These are phyloP conservation scores for Rosa multiflora DNA, from an alignment of 306 rosid species.

Conservation along the genomic window DNA sequence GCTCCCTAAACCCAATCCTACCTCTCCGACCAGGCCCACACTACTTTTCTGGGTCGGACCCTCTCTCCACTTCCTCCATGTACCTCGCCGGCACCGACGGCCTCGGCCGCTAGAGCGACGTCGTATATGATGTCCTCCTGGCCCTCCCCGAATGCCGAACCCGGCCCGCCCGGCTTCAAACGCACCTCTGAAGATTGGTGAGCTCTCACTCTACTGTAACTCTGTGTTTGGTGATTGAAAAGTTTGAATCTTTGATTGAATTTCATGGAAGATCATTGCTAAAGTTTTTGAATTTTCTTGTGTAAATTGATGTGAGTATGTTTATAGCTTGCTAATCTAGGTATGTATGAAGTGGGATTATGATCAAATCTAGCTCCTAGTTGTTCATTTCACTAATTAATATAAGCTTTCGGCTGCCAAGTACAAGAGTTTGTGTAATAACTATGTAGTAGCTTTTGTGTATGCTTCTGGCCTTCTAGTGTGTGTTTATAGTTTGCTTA, in stretches of 20 bases:
- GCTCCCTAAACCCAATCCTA: constrained; percentile 21
- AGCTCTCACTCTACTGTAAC: not conserved
- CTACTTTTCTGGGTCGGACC: constrained; percentile 5
- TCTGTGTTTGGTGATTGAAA: not conserved
- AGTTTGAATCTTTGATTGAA: not conserved
- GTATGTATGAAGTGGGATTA: not conserved
- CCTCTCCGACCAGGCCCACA: constrained; percentile 4
- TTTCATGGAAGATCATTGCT: not conserved
- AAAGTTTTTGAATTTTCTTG: not conserved
- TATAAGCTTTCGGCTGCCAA: not conserved
- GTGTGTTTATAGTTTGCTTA: not conserved
- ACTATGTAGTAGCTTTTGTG: not conserved
- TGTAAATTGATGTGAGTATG: not conserved
- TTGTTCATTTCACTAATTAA: not conserved
- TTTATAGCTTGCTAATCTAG: not conserved
- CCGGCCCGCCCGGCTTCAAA: constrained; percentile 55
- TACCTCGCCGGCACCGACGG: constrained; percentile 1
- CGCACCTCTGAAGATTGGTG: constrained; percentile 73
- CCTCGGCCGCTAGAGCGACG: constrained; percentile 7
- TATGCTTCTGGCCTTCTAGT: not conserved
- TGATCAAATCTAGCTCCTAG: not conserved
- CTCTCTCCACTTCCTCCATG: constrained; percentile 19
- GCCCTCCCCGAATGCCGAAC: too few relatives aligned
- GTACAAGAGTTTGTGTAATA: not conserved
- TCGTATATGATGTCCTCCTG: constrained; percentile 42